phyloP scores from a whole-genome alignment of 257 asterid genomes.

The Solanum appendiculatum region DNA sequence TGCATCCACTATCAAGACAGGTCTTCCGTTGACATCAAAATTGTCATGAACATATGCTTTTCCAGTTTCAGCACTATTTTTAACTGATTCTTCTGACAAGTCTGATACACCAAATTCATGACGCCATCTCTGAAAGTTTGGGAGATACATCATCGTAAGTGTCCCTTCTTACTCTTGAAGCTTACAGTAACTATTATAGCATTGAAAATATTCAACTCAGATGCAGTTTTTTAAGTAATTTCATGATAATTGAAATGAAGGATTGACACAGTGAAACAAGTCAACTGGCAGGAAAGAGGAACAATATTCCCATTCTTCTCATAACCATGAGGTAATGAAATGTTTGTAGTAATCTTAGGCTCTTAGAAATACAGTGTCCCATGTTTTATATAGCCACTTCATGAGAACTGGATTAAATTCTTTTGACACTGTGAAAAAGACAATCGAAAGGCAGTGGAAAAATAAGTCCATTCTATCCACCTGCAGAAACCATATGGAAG shows the following conservation, averaged over 20 bases:
- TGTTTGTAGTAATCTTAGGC: background rate
- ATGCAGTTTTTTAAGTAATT: background rate
- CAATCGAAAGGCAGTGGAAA: background rate
- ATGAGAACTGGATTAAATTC: background rate
- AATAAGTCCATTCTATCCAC: background rate
- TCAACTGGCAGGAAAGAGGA: background rate
- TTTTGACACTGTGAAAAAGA: background rate
- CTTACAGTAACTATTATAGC: background rate
- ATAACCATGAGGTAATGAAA: background rate
- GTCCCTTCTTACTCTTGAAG: background rate
- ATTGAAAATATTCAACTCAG: background rate
- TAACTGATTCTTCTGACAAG: conserved; percentile 64
- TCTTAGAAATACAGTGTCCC: background rate
- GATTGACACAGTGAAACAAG: background rate
- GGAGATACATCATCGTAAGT: background rate
- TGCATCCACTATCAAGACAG: conserved; percentile 60
- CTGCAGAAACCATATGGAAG: background rate
- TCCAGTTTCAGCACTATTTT: conserved; percentile 44
- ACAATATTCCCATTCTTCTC: background rate
- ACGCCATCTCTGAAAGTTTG: conserved; percentile 56
- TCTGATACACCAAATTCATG: conserved; percentile 64
- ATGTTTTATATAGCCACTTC: background rate
- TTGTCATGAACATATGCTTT: conserved; percentile 61
- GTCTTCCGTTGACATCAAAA: conserved; percentile 49
- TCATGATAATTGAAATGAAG: background rate